These are phyloP conservation scores for Blastobotrys illinoisensis DNA, from an alignment of 1,139 yeast species.

Conservation along the genomic window DNA sequence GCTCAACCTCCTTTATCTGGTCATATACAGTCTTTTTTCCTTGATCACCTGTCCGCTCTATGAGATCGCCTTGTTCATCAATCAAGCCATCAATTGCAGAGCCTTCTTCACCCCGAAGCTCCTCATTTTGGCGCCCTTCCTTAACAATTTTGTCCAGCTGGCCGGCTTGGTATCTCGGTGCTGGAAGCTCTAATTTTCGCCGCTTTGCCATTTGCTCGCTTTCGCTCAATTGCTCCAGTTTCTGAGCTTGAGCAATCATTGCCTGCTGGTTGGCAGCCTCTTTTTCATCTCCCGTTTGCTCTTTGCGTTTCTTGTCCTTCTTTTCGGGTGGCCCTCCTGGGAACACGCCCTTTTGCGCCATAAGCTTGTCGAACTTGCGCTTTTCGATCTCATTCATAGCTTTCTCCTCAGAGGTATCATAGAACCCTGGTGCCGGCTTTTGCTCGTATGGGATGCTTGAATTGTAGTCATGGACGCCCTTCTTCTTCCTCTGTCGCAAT, in stretches of 20 bases:
- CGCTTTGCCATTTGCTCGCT: conserved; percentile 44
- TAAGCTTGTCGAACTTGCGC: conserved; percentile 42
- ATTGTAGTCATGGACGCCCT: conserved; percentile 62
- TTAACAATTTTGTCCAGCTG: conserved; percentile 34
- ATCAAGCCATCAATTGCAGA: background rate
- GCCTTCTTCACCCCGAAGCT: conserved; percentile 2
- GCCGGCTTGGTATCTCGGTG: conserved; percentile 39
- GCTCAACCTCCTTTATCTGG: background rate
- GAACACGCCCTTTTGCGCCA: conserved; percentile 46
- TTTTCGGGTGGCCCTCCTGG: conserved; percentile 31
- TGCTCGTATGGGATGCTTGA: conserved; percentile 79
- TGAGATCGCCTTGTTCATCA: background rate
- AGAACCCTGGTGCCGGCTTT: conserved; percentile 62
- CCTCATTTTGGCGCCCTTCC: conserved; percentile 9
- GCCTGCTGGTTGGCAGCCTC: conserved; percentile 28
- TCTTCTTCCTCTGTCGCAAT: conserved; percentile 51
- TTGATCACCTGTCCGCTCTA: background rate
- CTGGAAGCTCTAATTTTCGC: conserved; percentile 51
- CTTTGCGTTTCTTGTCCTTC: conserved; percentile 28
- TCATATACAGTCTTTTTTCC: background rate
- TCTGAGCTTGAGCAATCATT: conserved; percentile 37
- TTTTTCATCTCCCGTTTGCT: conserved; percentile 12
- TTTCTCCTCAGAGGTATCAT: conserved; percentile 61
- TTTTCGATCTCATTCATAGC: conserved; percentile 38
- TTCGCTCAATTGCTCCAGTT: conserved; percentile 30